Percentiles rank a stretch among this genome's conserved stretches.
Conservation (phyloP, 2,329 filamentous ascomycete species). For the Penicillium crustosum region DNA sequence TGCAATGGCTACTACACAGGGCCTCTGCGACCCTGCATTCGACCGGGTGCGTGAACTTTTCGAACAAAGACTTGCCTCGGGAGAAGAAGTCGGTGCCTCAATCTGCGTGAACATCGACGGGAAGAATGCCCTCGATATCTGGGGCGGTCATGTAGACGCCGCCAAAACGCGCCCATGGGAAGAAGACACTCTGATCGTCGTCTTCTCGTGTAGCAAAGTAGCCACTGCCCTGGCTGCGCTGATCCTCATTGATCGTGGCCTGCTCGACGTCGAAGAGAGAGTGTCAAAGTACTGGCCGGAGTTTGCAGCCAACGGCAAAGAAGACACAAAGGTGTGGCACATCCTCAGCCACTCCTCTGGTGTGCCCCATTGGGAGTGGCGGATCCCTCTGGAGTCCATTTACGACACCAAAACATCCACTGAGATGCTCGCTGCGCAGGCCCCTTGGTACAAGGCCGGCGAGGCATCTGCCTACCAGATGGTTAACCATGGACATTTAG, state of each 20-base stretch:
- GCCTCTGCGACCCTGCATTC: conserved; percentile 42
- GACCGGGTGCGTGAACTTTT: conserved; percentile 36
- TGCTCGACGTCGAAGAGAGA: conserved; percentile 26
- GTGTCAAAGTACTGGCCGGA: conserved; percentile 37
- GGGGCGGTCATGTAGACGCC: conserved; percentile 38
- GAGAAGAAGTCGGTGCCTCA: conserved; percentile 49
- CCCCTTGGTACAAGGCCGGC: conserved; percentile 45
- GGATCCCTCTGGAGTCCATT: conserved; percentile 34
- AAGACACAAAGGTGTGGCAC: conserved; percentile 29
- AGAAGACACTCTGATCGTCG: conserved; percentile 32
- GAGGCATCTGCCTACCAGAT: conserved; percentile 43
- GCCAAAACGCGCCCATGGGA: conserved; percentile 39
- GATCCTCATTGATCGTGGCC: conserved; percentile 28
- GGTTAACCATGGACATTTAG: conserved; percentile 39
- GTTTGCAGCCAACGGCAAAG: conserved; percentile 34
- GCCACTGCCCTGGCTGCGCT: conserved; percentile 28
- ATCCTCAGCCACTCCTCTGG: conserved; percentile 25
- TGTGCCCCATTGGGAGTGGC: conserved; percentile 29
- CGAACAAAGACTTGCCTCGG: conserved; percentile 37
- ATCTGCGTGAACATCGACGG: conserved; percentile 47
- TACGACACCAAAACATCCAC: conserved; percentile 31
- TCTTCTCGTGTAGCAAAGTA: conserved; percentile 32
- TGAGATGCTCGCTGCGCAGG: conserved; percentile 37
- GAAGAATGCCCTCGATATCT: conserved; percentile 48
- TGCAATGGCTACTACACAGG: conserved; percentile 33